These are phyloP conservation scores for Cicer bijugum DNA, from an alignment of 306 rosid genomes.

Conservation along the genomic window DNA sequence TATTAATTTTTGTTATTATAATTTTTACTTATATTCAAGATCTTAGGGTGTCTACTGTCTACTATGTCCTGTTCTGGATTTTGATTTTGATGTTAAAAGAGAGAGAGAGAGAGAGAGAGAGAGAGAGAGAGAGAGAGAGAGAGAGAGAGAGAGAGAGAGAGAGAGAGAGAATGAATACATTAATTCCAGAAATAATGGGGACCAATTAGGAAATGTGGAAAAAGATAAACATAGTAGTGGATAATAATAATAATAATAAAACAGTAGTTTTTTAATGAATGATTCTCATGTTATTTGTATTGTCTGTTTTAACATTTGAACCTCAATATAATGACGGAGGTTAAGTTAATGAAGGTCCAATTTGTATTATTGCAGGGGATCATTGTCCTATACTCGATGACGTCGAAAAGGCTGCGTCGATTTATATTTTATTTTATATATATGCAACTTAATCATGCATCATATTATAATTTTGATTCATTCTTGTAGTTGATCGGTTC, in stretches of 20 bases:
- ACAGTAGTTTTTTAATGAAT: conserved; percentile 35
- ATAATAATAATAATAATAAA: background rate
- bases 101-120: background rate
- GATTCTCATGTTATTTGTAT: conserved; percentile 40
- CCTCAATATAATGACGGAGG: background rate
- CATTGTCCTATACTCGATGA: conserved; percentile 36
- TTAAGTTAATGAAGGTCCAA: conserved; percentile 19
- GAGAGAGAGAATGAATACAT: conserved; percentile 1
- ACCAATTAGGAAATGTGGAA: conserved; percentile 25
- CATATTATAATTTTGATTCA: background rate
- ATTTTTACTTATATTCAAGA: too few relatives aligned
- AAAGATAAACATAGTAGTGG: background rate
- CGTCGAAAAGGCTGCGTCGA: conserved; percentile 37
- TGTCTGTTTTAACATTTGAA: conserved; percentile 33
- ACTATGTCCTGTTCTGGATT: background rate
- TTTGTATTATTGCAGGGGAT: background rate
- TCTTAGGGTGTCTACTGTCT: too few relatives aligned
- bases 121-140: background rate
- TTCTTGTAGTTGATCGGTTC: conserved; percentile 25
- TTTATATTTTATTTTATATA: conserved; percentile 13
- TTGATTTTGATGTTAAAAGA: conserved; percentile 8
- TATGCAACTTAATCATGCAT: conserved; percentile 32
- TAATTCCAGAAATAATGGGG: background rate
- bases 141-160: background rate
- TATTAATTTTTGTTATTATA: too few relatives aligned